Base-by-base conservation (phyloP, 2,329 filamentous ascomycete genomes). In the Alternaria metachromatica region DNA sequence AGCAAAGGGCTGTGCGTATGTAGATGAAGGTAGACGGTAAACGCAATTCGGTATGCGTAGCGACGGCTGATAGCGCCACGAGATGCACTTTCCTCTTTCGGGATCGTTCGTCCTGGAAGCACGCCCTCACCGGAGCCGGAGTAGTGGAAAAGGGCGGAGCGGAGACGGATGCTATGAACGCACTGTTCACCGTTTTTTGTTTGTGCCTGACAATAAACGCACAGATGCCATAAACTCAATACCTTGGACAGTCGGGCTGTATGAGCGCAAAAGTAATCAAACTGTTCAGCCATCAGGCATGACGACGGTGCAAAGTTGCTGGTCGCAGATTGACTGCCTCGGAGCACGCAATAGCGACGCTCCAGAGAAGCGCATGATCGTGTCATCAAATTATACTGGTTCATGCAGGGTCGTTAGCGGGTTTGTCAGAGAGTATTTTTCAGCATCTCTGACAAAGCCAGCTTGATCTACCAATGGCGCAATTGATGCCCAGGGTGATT, bases 401-500 rank as follows among this genome's bases (percentile, higher is more conserved):
- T 53, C 49, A 45, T 51, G 62, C 59, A 54, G 53, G 60, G 53
- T 20, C 20, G 26, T 44, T 61, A 58, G 64, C 43, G 63, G 63
- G 45, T 74, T 74, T 75, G 72, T 74, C 73, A 75, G 68, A 70
- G 53, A 58, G 55, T 68, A 72, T 74, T 74, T 63, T 71, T 72
- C 71, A 75, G 71, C 73, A 73, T 44, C 18, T 45, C 37, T 73
- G 55, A 70, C 71, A 72, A 72, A 72, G 66, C 70, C 53, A 59
- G 51, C 53, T 21, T 18, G 28, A 18, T 30, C 58, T 55, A 50
- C 69, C 72, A 75, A 73, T 73, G 30, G 69, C 21, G 25, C 48
- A 44, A 37, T 58, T 60, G 62, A 56, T 49, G 26, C 30, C 26
- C 44, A 50, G 58, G 33, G 33, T 33, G 49, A 57, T 57, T 48